Evolutionary conservation across 768 basidiomycete species (phyloP).

Genomic region (Lactarius evosmus): DNA sequence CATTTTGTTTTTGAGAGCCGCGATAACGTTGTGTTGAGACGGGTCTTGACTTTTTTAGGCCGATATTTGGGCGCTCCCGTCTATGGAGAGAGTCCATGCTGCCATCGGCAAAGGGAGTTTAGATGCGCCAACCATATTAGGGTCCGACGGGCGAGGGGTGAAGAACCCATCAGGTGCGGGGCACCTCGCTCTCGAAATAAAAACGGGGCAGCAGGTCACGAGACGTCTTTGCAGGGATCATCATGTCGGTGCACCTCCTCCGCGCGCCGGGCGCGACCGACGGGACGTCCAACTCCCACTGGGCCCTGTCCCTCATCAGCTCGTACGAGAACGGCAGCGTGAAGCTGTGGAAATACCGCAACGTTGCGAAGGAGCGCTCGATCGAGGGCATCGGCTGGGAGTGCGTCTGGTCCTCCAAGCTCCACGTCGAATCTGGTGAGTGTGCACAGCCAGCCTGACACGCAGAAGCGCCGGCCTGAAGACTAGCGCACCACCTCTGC

Average conservation of each 20-base stretch:
- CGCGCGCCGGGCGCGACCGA: neutral
- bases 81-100: conserved; percentile 68
- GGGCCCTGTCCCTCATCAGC: conserved; percentile 58
- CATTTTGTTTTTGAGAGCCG: neutral
- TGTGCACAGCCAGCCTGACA: conserved; percentile 3
- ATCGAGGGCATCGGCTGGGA: conserved; percentile 77
- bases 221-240: conserved; percentile 53
- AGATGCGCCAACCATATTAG: conserved; percentile 29
- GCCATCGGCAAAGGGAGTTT: conserved; percentile 66
- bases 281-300: conserved; percentile 35
- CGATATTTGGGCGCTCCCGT: conserved; percentile 83
- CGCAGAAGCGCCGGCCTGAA: too few relatives aligned
- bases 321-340: conserved; percentile 90
- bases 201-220: neutral
- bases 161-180: conserved; percentile 52
- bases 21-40: neutral
- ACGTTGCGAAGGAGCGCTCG: conserved; percentile 43
- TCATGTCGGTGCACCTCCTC: conserved; percentile 84
- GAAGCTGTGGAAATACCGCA: conserved; percentile 55
- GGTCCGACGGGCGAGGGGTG: conserved; percentile 47
- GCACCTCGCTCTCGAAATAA: neutral
- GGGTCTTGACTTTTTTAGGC: conserved; percentile 45
- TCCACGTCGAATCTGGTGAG: conserved; percentile 73
- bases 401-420: conserved; percentile 57
- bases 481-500: too few relatives aligned